Evolutionary conservation across 2,329 filamentous ascomycete species (phyloP).

Genomic region (Aspergillus pseudoviridinutans): DNA sequence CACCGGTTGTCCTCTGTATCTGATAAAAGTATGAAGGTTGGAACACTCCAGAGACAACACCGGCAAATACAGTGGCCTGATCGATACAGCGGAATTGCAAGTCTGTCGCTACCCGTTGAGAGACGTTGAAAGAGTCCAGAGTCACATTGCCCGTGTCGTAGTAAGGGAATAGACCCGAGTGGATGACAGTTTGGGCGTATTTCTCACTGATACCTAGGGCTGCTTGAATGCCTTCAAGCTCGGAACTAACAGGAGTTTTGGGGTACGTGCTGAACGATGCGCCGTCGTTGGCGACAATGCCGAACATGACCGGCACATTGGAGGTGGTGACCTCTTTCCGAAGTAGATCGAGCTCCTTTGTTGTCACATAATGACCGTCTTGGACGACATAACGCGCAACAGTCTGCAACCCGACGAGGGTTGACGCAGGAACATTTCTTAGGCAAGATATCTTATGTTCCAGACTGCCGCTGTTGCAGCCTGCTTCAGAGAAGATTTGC

Average conservation of each 20-base stretch:
- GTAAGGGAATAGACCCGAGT: constrained; percentile 49
- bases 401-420: constrained; percentile 7
- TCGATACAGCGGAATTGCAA: constrained; percentile 56
- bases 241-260: constrained; percentile 38
- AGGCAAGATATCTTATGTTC: constrained; percentile 53
- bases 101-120: constrained; percentile 55
- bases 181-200: constrained; percentile 41
- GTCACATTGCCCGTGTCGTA: constrained; percentile 48
- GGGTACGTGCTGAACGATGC: constrained; percentile 52
- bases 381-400: constrained; percentile 51
- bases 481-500: constrained; percentile 48
- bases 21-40: constrained; percentile 55
- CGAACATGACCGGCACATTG: constrained; percentile 55
- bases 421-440: constrained; percentile 38
- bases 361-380: constrained; percentile 54
- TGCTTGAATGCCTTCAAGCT: constrained; percentile 42
- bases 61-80: constrained; percentile 54
- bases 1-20: constrained; percentile 52
- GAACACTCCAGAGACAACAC: constrained; percentile 43
- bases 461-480: constrained; percentile 47
- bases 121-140: constrained; percentile 53
- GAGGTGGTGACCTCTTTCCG: constrained; percentile 43
- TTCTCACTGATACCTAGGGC: constrained; percentile 44
- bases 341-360: constrained; percentile 45
- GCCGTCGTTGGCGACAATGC: constrained; percentile 53